Evolutionary conservation across 306 rosid genomes (phyloP), one percentile per base, ranked within the genome.

Genomic region (Hippophae rhamnoides): DNA sequence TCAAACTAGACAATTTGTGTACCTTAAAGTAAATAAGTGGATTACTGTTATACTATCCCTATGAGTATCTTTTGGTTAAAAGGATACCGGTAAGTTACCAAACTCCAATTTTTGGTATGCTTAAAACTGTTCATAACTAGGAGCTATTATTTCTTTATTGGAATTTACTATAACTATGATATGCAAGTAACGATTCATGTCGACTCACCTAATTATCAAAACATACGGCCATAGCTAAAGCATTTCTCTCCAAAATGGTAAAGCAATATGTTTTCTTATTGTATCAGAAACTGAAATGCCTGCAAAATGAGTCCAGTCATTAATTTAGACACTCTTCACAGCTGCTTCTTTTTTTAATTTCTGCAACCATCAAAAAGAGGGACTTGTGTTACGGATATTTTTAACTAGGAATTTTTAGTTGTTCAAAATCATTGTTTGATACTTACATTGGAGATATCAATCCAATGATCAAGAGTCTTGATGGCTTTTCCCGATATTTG

Each of bases 401-500:
- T 60, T 38, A 54, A 56, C 52, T 44, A 59, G n/a, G 43, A 66
- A 49, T 48, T 44, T 67, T 23, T 52, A 25, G 56, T 18, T 9
- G 64, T 44, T 48, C 51, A 63, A 27, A 43, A 58, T 52, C 42
- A 42, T 13, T 47, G 45, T 41, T 50, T 56, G 47, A 46, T 54
- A 78, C 86, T 80, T 44, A 78, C 96, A 63, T 81, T 81, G 72
- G 93, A 85, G 54, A 88, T 27, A 44, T 79, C 62, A 49, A 77
- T 83, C 85, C 86, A 85, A 54, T 48, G 67, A 68, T 78, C 64
- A 51, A 92, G 99, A 5, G 87, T 92, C 79, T 77, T 67, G 9
- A 82, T 70, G 62, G 96, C 86, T 72, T 80, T 85, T 59, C 99
- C 99, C 0, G 99, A 83, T 56, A 54, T 65, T 43, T 88, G 99